Base-by-base conservation (phyloP, 371 early-diverging fungal genomes). In the Lichtheimia corymbifera region DNA sequence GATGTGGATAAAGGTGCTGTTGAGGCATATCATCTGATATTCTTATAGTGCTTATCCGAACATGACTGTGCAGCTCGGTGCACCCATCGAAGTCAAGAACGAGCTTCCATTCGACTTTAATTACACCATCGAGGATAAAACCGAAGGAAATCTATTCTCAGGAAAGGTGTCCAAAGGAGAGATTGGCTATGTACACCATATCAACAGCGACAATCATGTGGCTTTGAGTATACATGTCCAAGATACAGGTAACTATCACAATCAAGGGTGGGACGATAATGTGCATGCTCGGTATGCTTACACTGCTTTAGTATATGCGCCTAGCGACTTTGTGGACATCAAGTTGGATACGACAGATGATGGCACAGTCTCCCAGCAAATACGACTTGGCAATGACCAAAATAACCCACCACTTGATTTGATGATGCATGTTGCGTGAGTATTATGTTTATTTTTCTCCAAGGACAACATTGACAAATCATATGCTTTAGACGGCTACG, bases 61-160 rank as follows among this genome's bases (percentile, higher is more conserved):
- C 28, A 75, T 93, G 84, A 82, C 80, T 0, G 68, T 93, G 14
- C 80, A 80, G 49, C 66, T 95, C 13, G 70, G 86, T 20, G 81
- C 93, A 6, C 94, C 95, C 12, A 71, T 94, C 59, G 85, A 89
- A 66, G 71, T 95, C 5, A 93, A 93, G 70, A 95, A 95, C 63
- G 71, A 91, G n/a, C 71, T 95, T 27, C 96, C 96, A 0, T 90
- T 83, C 67, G 80, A 86, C 53, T 69, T 92, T 57, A 74, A 83
- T 43, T 80, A 87, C 45, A 71, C 59, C 2, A 18, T 79, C 24
- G 50, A 54, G 22, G 68, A 79, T 20, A 63, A 63, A 53, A 68
- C 87, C 4, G 68, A 73, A 4, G 85, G 83, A 58, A 76, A 82
- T 53, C 68, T 65, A 9, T 49, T 63, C 11, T 51, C 61, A 2